phyloP scores from a whole-genome alignment of 805 yeast genomes.

The Cyberlindnera samutprakarnensis region DNA sequence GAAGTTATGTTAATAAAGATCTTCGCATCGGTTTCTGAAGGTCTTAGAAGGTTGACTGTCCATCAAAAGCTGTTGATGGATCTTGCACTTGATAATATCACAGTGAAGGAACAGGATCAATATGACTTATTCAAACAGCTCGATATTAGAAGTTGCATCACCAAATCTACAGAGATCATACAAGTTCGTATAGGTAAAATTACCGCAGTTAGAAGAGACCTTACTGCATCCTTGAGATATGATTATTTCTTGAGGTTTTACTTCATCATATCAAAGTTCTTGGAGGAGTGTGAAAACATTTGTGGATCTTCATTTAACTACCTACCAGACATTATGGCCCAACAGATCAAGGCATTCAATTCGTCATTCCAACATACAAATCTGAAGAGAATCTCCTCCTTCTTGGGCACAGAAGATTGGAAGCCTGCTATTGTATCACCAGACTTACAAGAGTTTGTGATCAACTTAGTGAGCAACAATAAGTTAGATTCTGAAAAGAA shows the following conservation, averaged over 20 bases:
- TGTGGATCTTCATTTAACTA: slow-evolving; percentile 54
- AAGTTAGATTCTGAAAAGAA: slow-evolving; percentile 34
- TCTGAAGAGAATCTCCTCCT: slow-evolving; percentile 36
- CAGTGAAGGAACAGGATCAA: slow-evolving; percentile 24
- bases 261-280: slow-evolving; percentile 57
- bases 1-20: slow-evolving; percentile 58
- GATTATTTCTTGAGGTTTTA: slow-evolving; percentile 63
- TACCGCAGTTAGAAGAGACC: slow-evolving; percentile 67
- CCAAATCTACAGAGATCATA: slow-evolving; percentile 58
- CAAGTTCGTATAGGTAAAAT: slow-evolving; percentile 76
- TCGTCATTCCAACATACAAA: slow-evolving; percentile 46
- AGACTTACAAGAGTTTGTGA: slow-evolving; percentile 40
- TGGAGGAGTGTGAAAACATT: slow-evolving; percentile 76
- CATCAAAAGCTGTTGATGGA: slow-evolving; percentile 80
- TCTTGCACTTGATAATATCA: slow-evolving; percentile 42
- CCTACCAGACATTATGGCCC: slow-evolving; percentile 60
- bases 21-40: slow-evolving; percentile 60
- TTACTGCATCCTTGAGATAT: slow-evolving; percentile 48
- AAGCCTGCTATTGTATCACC: slow-evolving; percentile 54
- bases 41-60: slow-evolving; percentile 61
- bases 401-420: slow-evolving; percentile 72
- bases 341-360: slow-evolving; percentile 56
- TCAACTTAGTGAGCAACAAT: slow-evolving; percentile 42
- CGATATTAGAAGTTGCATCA: slow-evolving; percentile 60
- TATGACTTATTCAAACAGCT: slow-evolving; percentile 42